Percentiles rank a stretch among this genome's conserved stretches.
Conservation (phyloP, 2,329 filamentous ascomycete species). For the Magnaporthiopsis poae region DNA sequence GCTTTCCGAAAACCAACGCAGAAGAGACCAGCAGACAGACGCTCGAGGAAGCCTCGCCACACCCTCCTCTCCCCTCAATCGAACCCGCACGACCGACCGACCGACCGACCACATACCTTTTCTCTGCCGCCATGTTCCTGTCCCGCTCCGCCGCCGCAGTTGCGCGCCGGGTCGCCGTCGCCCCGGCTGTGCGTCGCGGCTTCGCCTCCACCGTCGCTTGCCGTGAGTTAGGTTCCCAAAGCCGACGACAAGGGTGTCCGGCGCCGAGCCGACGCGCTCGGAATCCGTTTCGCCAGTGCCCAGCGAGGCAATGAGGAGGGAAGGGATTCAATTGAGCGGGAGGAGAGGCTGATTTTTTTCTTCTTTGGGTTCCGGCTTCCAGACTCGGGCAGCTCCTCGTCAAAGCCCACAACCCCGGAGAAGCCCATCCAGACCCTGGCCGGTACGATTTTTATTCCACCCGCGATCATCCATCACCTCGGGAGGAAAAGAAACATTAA, state of each 20-base stretch:
- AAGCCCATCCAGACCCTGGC: slow-evolving; percentile 5
- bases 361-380: neutral
- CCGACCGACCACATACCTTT: slow-evolving; percentile 13
- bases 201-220: slow-evolving; percentile 52
- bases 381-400: slow-evolving; percentile 1
- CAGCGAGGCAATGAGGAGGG: neutral
- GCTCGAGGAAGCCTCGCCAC: neutral
- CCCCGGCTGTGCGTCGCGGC: slow-evolving; percentile 45
- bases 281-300: neutral
- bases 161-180: slow-evolving; percentile 49
- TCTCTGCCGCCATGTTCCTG: slow-evolving; percentile 43
- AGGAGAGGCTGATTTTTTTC: neutral
- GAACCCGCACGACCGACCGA: slow-evolving; percentile 18
- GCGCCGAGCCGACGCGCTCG: neutral
- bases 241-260: neutral
- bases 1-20: slow-evolving; percentile 2
- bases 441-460: neutral
- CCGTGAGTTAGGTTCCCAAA: slow-evolving; percentile 35
- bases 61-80: slow-evolving; percentile 8
- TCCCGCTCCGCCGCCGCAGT: slow-evolving; percentile 52
- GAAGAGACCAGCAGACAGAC: neutral
- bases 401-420: slow-evolving; percentile 2
- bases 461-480: neutral
- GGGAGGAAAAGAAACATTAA: too few species aligned
- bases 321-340: slow-evolving; percentile 1